Evolutionary conservation across 129 eudicot genomes (phyloP).

Genomic region (Artemisia argyi): DNA sequence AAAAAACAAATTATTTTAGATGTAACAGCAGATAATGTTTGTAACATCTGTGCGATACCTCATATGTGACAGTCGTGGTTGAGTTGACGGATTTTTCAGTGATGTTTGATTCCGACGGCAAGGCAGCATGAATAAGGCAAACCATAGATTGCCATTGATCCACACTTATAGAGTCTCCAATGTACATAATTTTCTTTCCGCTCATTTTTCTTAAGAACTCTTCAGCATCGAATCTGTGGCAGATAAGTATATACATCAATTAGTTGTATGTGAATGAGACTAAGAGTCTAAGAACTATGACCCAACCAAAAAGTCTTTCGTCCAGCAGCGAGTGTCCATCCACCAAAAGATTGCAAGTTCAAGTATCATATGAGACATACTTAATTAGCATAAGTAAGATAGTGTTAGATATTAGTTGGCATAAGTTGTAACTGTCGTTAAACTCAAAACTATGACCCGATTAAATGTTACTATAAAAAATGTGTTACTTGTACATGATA

Average conservation of each 20-base stretch:
- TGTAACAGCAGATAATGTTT: not conserved
- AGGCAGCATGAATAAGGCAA: conserved; percentile 59
- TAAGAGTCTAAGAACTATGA: too few species aligned
- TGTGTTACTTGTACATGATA: not conserved
- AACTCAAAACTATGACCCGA: too few species aligned
- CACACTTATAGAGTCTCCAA: conserved; percentile 63
- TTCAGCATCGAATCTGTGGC: conserved; percentile 44
- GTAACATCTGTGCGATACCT: conserved; percentile 20
- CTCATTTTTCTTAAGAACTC: conserved; percentile 40
- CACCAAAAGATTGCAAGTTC: too few species aligned
- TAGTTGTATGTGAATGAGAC: not conserved
- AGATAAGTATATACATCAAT: not conserved
- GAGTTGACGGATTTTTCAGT: conserved; percentile 5
- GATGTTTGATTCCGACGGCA: conserved; percentile 28
- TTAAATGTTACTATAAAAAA: not conserved
- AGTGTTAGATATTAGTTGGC: too few species aligned
- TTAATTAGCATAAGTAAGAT: too few species aligned
- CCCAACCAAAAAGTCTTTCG: too few species aligned
- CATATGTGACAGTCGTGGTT: conserved; percentile 29
- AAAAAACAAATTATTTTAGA: not conserved
- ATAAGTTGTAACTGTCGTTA: too few species aligned
- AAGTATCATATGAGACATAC: too few species aligned
- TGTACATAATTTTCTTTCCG: conserved; percentile 55
- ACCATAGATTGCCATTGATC: conserved; percentile 54
- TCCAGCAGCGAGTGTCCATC: too few species aligned